phyloP scores from a whole-genome alignment of 2,329 filamentous ascomycete genomes.

The Didymella lethalis region DNA sequence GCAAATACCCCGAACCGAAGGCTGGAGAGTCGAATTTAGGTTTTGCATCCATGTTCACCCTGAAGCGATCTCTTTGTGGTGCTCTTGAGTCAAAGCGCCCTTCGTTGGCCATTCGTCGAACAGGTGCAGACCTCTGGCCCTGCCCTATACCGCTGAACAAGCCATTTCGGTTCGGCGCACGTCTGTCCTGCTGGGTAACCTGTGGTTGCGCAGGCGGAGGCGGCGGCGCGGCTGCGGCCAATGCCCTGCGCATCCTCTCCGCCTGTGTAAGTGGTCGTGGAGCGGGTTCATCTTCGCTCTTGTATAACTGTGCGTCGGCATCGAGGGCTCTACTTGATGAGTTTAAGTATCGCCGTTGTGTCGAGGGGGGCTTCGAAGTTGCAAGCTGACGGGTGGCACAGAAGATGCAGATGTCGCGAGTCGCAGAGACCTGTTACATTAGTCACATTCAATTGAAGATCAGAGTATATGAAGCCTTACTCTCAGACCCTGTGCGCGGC shows the following conservation, averaged over 20 bases:
- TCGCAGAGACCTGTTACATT: constrained; percentile 41
- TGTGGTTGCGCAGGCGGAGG: constrained; percentile 7
- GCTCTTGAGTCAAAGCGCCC: constrained; percentile 9
- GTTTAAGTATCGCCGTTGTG: constrained; percentile 45
- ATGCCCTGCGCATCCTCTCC: constrained; percentile 38
- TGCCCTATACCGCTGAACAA: constrained; percentile 28
- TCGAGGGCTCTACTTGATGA: constrained; percentile 44
- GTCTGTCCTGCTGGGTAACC: constrained; percentile 26
- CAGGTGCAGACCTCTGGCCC: constrained; percentile 25
- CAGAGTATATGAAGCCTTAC: constrained; percentile 23
- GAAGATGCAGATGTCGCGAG: constrained; percentile 50
- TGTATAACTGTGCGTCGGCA: constrained; percentile 40
- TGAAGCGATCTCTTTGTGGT: constrained; percentile 30
- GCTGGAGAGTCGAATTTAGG: constrained; percentile 37
- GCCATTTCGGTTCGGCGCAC: constrained; percentile 25
- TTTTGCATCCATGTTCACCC: constrained; percentile 44
- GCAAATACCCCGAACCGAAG: constrained; percentile 38
- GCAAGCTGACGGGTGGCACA: constrained; percentile 49
- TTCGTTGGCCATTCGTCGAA: constrained; percentile 7
- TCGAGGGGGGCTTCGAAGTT: constrained; percentile 28
- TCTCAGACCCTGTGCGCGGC: constrained; percentile 41
- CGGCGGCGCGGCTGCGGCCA: constrained; percentile 29
- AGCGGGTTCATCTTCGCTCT: constrained; percentile 30
- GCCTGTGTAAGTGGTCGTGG: constrained; percentile 37
- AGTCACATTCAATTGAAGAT: background rate